Evolutionary conservation across 768 basidiomycete genomes (phyloP).

Genomic region (Naganishia friedmannii): DNA sequence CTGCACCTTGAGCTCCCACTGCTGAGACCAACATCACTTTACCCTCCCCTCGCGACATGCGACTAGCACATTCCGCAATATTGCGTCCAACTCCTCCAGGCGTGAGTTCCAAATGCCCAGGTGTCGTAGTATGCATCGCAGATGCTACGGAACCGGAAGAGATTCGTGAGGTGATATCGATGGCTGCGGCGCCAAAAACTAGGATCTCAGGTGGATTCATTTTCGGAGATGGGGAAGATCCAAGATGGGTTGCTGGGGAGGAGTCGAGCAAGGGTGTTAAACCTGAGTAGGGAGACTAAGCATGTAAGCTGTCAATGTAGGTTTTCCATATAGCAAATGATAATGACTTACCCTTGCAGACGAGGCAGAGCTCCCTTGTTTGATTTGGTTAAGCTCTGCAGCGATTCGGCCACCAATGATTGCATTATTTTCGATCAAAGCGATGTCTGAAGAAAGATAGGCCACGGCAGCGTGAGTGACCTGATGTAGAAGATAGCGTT

Average conservation of each 20-base stretch:
- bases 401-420: slow-evolving; percentile 60
- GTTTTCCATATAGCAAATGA: background rate
- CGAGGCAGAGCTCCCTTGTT: background rate
- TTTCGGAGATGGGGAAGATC: background rate
- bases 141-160: slow-evolving; percentile 39
- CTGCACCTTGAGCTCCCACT: slow-evolving; percentile 56
- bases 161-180: slow-evolving; percentile 74
- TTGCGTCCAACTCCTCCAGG: slow-evolving; percentile 94
- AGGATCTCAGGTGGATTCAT: slow-evolving; percentile 54
- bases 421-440: slow-evolving; percentile 84
- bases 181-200: slow-evolving; percentile 79
- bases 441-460: slow-evolving; percentile 62
- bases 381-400: slow-evolving; percentile 28
- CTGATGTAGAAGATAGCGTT: background rate
- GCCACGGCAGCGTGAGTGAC: slow-evolving; percentile 1
- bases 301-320: slow-evolving; percentile 10
- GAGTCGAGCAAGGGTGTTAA: slow-evolving; percentile 21
- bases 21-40: slow-evolving; percentile 67
- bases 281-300: background rate
- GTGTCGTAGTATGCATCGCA: slow-evolving; percentile 67
- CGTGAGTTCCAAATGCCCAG: slow-evolving; percentile 69
- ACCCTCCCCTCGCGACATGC: background rate
- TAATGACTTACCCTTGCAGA: slow-evolving; percentile 17
- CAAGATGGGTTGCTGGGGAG: background rate
- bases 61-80: slow-evolving; percentile 80